Base-by-base conservation (phyloP, 164 flowering plant genomes). In the Annona cherimola region DNA sequence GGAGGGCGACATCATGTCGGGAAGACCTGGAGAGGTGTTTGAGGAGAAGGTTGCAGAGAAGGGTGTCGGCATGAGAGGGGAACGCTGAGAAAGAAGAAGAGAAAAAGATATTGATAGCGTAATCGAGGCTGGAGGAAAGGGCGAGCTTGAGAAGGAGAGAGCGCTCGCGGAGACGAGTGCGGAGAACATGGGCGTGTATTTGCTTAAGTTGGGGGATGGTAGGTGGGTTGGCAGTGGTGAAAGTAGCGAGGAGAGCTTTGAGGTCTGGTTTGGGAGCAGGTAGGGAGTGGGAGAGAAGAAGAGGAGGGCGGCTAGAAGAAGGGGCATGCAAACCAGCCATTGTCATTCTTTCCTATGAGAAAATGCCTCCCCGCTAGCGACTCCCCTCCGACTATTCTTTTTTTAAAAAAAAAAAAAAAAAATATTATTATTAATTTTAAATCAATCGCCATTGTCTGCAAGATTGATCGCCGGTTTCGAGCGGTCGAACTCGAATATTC, bases 161-260 rank as follows among this genome's bases (percentile, higher is more conserved):
- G 41, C 70, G 76, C 0, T 26, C 35, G 74, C 73, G 74, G 63
- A 78, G 63, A 8, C 65, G 71, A 59, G 81, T 68, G 50, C 80
- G 83, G 75, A 85, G 83, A 67, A 86, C 79, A 67, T 84, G 88
- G 68, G 87, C 78, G 69, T 88, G 94, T 73, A 83, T 70, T 81
- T 86, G 88, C 73, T 85, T 86, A 77, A 87, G 83, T 39, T 86
- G 88, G 68, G 77, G 2, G 69, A 86, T 76, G 60, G 88, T 64
- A 14, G 80, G 45, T 67, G 82, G 76, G 75, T 83, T 42, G 67
- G 79, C 65, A 61, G 50, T 83, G 73, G 61, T 60, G 79, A 68
- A 45, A 80, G 69, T 26, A 75, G 70, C 11, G 73, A 19, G 16
- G 4, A 54, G 45, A 54, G 54, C 54, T 19, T 44, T 66, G 46